Base-by-base conservation (phyloP, 345 rosid species). In the Linum usitatissimum region DNA sequence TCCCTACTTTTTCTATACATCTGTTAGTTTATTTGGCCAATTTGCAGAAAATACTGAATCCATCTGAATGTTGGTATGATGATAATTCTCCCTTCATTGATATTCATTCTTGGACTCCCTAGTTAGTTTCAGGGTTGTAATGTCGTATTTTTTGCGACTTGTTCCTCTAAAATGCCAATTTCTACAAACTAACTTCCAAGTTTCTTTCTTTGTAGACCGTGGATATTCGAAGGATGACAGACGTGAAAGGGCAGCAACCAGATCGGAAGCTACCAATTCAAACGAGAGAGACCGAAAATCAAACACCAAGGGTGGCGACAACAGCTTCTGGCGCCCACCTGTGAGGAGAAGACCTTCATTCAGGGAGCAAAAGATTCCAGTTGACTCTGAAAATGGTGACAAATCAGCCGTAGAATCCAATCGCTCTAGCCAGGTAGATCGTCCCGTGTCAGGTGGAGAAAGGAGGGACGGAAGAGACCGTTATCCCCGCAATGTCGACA, bases 311-410 rank as follows among this genome's bases (percentile, higher is more conserved):
- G 82, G 69, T 18, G 71, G 73, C 53, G 78, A 71, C 60, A 74
- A 59, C 63, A 73, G 70, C 67, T 62, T 60, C 3, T 82, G 95
- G 96, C 68, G 78, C 53, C 65, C 76, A 42, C 75, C 71, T 69
- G 64, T 71, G 21, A 78, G 80, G 68, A 94, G 86, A 79, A 81
- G 93, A 65, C 95, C 91, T n/a, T 86, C 99, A 64, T 94, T 90
- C 77, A 80, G 83, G 59, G 97, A 94, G 79, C 83, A 79, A 74
- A 94, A 83, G 78, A 66, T 55, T 6, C 69, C 80, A 3, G 74
- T 65, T 59, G 85, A 76, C 30, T 40, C 80, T 15, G 76, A 71
- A 34, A 34, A 34, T 34, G 38, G 8, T 3, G 38, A 34, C 38
- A 77, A 74, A 56, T 63, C 70, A 49, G 51, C 71, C 30, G 62